These are phyloP conservation scores for Solanum chaucha DNA, from an alignment of 257 asterid species.

Conservation along the genomic window DNA sequence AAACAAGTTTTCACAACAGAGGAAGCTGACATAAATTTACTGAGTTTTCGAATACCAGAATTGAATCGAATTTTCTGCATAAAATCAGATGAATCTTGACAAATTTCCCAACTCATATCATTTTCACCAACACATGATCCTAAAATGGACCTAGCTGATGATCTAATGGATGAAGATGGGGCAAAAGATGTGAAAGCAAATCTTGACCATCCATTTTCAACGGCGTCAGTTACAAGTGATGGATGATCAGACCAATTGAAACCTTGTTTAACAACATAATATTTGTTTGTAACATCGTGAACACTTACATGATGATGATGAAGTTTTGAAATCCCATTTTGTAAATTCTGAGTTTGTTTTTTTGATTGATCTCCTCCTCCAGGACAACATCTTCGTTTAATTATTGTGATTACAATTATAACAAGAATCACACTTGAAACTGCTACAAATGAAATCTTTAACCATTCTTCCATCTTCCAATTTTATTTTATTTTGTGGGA, in stretches of 20 bases:
- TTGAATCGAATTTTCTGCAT: constrained; percentile 75
- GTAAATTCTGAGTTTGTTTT: constrained; percentile 13
- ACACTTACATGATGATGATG: constrained; percentile 44
- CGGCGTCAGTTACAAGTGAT: constrained; percentile 66
- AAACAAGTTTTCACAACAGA: constrained; percentile 45
- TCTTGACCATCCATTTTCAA: constrained; percentile 89
- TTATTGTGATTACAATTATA: constrained; percentile 9
- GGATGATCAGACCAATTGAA: constrained; percentile 88
- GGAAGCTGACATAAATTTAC: constrained; percentile 16
- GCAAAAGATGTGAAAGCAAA: constrained; percentile 46
- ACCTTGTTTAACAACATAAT: constrained; percentile 33
- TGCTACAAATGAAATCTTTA: constrained; percentile 20
- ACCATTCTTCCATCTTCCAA: constrained; percentile 37
- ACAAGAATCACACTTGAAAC: constrained; percentile 11
- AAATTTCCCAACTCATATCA: constrained; percentile 70
- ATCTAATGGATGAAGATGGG: constrained; percentile 35
- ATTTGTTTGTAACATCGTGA: constrained; percentile 28
- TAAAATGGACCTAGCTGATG: constrained; percentile 41
- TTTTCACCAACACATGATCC: constrained; percentile 32
- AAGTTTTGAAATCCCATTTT: constrained; percentile 45
- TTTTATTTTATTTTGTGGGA: not conserved
- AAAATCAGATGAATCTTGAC: constrained; percentile 76
- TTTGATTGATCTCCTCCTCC: not conserved
- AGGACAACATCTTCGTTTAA: constrained; percentile 12
- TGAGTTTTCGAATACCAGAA: constrained; percentile 8